Evolutionary conservation across 805 yeast species (phyloP).

Genomic region (Lipomyces chichibuensis): DNA sequence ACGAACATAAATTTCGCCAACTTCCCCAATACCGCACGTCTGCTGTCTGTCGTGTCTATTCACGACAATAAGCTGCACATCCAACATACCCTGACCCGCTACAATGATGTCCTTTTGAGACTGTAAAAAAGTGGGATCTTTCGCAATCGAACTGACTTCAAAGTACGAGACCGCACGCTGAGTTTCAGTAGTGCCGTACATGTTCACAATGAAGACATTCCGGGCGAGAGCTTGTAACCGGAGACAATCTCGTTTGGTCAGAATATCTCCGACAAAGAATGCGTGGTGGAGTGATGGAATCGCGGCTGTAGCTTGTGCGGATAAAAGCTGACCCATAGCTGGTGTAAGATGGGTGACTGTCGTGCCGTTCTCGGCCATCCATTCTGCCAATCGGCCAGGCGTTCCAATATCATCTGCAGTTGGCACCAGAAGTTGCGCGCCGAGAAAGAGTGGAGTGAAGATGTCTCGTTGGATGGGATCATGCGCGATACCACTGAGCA

Average conservation of each 20-base stretch:
- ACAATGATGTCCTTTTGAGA: conserved; percentile 94
- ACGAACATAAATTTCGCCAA: conserved; percentile 97
- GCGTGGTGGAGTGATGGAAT: conserved; percentile 91
- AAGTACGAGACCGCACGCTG: conserved; percentile 96
- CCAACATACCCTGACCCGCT: conserved; percentile 96
- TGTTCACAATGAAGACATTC: conserved; percentile 87
- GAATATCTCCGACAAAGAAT: conserved; percentile 95
- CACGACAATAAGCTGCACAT: conserved; percentile 91
- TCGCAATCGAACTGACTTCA: conserved; percentile 74
- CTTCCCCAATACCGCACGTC: conserved; percentile 97
- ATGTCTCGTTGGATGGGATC: conserved; percentile 99
- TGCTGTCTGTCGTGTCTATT: conserved; percentile 86
- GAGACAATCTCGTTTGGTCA: conserved; percentile 95
- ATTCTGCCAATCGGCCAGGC: conserved; percentile 94
- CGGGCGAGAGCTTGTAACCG: conserved; percentile 89
- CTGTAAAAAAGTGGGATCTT: conserved; percentile 73
- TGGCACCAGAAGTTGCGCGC: conserved; percentile 91
- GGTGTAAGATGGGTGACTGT: conserved; percentile 98
- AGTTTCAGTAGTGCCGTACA: conserved; percentile 99
- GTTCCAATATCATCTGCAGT: conserved; percentile 98
- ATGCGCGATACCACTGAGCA: conserved; percentile 98
- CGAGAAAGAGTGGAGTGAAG: conserved; percentile 95
- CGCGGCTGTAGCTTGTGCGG: conserved; percentile 91
- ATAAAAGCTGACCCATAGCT: conserved; percentile 96
- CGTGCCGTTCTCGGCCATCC: conserved; percentile 92